Evolutionary conservation across 148 eudicot species (phyloP).

Genomic region (Tetragonia tetragonoides): DNA sequence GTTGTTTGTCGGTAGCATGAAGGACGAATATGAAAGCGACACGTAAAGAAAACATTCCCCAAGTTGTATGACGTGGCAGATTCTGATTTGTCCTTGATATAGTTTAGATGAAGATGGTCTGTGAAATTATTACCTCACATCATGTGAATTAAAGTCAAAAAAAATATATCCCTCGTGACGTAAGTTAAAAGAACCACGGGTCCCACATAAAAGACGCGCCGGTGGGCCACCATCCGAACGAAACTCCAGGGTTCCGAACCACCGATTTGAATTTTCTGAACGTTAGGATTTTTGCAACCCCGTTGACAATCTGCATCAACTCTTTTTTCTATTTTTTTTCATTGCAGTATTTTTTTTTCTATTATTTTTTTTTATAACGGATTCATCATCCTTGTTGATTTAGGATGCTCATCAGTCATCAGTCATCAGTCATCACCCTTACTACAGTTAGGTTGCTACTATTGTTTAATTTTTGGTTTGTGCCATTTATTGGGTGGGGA

Average conservation of each 20-base stretch:
- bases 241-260: constrained; percentile 22
- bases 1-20: not conserved
- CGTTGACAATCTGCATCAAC: no score
- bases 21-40: not conserved
- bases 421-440: no score
- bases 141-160: constrained; percentile 14
- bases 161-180: constrained; percentile 12
- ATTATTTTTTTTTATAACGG: no score
- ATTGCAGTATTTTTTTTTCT: no score
- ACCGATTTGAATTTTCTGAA: constrained; percentile 30
- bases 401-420: no score
- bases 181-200: constrained; percentile 21
- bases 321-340: no score
- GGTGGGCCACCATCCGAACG: constrained; percentile 7
- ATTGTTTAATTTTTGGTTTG: no score
- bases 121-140: constrained; percentile 11
- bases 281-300: constrained; percentile 14
- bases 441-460: no score
- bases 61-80: not conserved
- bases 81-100: constrained; percentile 6
- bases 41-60: not conserved
- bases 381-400: no score
- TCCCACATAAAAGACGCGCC: constrained; percentile 5
- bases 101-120: not conserved
- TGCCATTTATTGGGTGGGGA: no score